phyloP scores from a whole-genome alignment of 2,329 filamentous ascomycete species.

The Monosporascus sp. region DNA sequence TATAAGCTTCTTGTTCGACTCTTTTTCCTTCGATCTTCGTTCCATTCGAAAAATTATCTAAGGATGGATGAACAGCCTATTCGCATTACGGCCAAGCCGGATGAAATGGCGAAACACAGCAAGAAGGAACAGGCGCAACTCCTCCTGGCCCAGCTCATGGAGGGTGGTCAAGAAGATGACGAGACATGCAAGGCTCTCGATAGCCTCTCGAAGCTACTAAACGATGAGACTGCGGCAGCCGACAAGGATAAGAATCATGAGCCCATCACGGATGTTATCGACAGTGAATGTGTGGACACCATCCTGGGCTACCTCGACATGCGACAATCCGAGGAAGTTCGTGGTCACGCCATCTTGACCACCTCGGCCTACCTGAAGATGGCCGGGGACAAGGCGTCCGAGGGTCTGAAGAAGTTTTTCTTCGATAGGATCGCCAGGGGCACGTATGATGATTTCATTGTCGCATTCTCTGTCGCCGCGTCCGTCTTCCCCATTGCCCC shows the following conservation, averaged over 20 bases:
- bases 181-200: slow-evolving; percentile 59
- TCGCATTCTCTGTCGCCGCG: slow-evolving; percentile 89
- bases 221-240: slow-evolving; percentile 44
- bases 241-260: slow-evolving; percentile 35
- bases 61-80: slow-evolving; percentile 25
- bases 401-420: slow-evolving; percentile 70
- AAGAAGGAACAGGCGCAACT: slow-evolving; percentile 61
- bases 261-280: slow-evolving; percentile 58
- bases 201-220: slow-evolving; percentile 54
- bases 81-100: slow-evolving; percentile 18
- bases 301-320: slow-evolving; percentile 84
- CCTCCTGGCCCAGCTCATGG: slow-evolving; percentile 83
- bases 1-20: background rate
- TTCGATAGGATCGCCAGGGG: slow-evolving; percentile 64
- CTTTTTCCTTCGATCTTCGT: background rate
- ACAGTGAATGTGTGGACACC: slow-evolving; percentile 74
- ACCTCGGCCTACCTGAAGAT: slow-evolving; percentile 80
- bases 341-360: slow-evolving; percentile 76
- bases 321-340: slow-evolving; percentile 65
- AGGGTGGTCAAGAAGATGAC: slow-evolving; percentile 78
- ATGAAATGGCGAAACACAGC: slow-evolving; percentile 20
- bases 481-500: slow-evolving; percentile 83
- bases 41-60: background rate
- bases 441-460: slow-evolving; percentile 81
- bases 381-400: slow-evolving; percentile 63